Conservation (phyloP, 108 stramenopile species). For the Conticribra weissflogii region DNA sequence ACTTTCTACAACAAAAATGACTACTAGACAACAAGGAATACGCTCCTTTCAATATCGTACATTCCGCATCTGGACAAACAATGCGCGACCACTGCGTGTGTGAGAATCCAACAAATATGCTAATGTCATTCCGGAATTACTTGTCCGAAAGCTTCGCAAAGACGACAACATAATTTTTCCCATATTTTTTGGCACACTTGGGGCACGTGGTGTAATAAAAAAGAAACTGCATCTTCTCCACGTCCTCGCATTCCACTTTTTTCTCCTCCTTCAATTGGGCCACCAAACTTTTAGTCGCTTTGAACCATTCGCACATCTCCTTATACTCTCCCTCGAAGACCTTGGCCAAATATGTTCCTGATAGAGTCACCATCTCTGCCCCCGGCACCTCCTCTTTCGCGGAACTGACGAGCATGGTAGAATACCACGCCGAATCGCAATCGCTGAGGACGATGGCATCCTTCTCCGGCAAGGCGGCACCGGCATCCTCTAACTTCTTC, state of each 20-base stretch:
- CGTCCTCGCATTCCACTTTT: neutral
- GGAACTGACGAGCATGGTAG: conserved; percentile 26
- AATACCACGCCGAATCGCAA: conserved; percentile 34
- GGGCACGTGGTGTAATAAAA: conserved; percentile 43
- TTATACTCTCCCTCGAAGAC: conserved; percentile 36
- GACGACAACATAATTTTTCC: conserved; percentile 41
- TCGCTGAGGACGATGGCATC: conserved; percentile 31
- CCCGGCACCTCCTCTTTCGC: conserved; percentile 19
- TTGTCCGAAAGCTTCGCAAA: conserved; percentile 15
- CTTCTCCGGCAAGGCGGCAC: conserved; percentile 12
- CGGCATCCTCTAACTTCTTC: conserved; percentile 16
- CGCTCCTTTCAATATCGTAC: too few relatives aligned
- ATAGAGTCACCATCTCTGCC: conserved; percentile 20
- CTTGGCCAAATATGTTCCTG: conserved; percentile 34
- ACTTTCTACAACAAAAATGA: too few relatives aligned
- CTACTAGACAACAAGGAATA: too few relatives aligned
- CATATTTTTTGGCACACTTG: conserved; percentile 40
- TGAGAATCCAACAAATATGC: too few relatives aligned
- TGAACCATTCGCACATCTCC: conserved; percentile 28
- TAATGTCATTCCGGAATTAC: too few relatives aligned
- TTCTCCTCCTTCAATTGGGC: neutral
- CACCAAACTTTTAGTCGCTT: conserved; percentile 16
- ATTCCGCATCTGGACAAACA: too few relatives aligned
- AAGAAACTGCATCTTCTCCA: conserved; percentile 9
- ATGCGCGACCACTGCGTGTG: too few relatives aligned